phyloP scores from a whole-genome alignment of 2,329 filamentous ascomycete species.

The Fusarium liriodendri region DNA sequence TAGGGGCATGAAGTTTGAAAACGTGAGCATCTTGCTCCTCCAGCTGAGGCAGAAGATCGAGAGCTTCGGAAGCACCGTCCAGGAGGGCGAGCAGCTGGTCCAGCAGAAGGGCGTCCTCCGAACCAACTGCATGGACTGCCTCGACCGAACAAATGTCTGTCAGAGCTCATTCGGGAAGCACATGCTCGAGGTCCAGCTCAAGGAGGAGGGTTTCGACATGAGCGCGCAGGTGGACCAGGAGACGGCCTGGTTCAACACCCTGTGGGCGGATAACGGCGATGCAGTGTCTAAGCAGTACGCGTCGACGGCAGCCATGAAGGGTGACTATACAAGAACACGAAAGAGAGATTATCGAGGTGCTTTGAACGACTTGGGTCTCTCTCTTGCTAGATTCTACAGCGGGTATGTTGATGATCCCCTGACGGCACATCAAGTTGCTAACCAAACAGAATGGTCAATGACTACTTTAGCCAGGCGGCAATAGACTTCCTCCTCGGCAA shows the following conservation, averaged over 20 bases:
- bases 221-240: slow-evolving; percentile 80
- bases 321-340: slow-evolving; percentile 91
- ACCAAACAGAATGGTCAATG: slow-evolving; percentile 86
- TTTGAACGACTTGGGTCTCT: slow-evolving; percentile 89
- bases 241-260: slow-evolving; percentile 92
- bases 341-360: slow-evolving; percentile 93
- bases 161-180: slow-evolving; percentile 91
- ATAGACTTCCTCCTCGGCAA: slow-evolving; percentile 96
- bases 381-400: slow-evolving; percentile 79
- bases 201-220: slow-evolving; percentile 79
- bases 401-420: slow-evolving; percentile 59
- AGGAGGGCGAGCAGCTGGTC: slow-evolving; percentile 55
- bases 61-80: slow-evolving; percentile 76
- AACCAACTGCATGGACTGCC: slow-evolving; percentile 98
- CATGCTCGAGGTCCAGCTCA: slow-evolving; percentile 83
- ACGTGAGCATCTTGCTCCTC: slow-evolving; percentile 83
- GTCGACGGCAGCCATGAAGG: slow-evolving; percentile 94
- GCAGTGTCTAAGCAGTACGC: slow-evolving; percentile 96
- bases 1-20: slow-evolving; percentile 97
- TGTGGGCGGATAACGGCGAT: slow-evolving; percentile 98
- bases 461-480: slow-evolving; percentile 94
- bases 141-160: slow-evolving; percentile 95
- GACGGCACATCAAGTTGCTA: slow-evolving; percentile 4
- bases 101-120: slow-evolving; percentile 82
- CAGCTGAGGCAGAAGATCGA: slow-evolving; percentile 76